Evolutionary conservation across 805 yeast species (phyloP).

Genomic region (Starmerella bacillaris): DNA sequence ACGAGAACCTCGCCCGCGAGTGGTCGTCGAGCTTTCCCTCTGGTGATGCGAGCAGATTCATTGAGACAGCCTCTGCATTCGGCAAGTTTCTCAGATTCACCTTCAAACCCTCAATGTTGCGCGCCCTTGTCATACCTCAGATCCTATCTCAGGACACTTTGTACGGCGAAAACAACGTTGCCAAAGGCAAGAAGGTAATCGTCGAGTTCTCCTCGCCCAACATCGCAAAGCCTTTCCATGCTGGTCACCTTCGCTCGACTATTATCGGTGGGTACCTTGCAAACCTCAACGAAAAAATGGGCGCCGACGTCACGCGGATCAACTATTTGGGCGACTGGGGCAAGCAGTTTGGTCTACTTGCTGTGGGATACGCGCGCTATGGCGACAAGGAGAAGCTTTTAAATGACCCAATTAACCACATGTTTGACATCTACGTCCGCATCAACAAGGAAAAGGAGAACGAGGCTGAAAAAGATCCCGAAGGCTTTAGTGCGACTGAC

Average conservation of each 20-base stretch:
- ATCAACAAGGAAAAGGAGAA: conserved; percentile 58
- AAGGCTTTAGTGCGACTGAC: conserved; percentile 40
- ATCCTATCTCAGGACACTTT: conserved; percentile 37
- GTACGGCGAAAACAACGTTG: conserved; percentile 64
- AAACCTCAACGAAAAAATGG: conserved; percentile 73
- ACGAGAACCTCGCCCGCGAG: conserved; percentile 52
- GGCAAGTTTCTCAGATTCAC: conserved; percentile 87
- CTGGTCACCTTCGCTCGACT: conserved; percentile 95
- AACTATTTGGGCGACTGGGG: conserved; percentile 99
- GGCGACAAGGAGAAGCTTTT: conserved; percentile 60
- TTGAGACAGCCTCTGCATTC: conserved; percentile 56
- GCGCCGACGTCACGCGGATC: conserved; percentile 82
- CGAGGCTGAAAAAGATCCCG: conserved; percentile 42
- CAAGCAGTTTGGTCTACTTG: conserved; percentile 89
- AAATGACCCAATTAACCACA: conserved; percentile 76
- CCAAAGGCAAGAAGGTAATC: conserved; percentile 48
- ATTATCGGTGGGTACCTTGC: conserved; percentile 92
- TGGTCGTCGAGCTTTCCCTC: conserved; percentile 60
- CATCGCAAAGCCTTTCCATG: conserved; percentile 98
- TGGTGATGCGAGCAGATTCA: conserved; percentile 35
- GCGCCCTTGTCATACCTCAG: conserved; percentile 51
- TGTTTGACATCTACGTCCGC: conserved; percentile 82
- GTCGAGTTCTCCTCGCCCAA: conserved; percentile 95
- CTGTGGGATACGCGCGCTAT: conserved; percentile 75
- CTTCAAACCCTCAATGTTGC: conserved; percentile 49